Base-by-base conservation (phyloP, 345 rosid genomes). In the Heritiera littoralis region DNA sequence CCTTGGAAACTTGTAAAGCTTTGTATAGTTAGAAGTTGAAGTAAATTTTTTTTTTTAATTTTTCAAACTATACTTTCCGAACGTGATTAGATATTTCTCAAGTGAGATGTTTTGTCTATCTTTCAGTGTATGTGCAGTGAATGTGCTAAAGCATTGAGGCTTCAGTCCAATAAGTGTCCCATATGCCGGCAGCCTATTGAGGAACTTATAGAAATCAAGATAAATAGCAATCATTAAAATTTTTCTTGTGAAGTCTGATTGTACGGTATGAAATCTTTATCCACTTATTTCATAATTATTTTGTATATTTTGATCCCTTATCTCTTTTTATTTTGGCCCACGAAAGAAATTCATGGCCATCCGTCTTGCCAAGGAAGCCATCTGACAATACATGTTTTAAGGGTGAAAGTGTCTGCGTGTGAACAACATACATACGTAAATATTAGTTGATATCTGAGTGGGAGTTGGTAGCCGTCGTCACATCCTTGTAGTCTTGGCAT, bases 151-250 rank as follows among this genome's bases (percentile, higher is more conserved):
- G 90, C 75, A 71, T 80, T 96, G 88, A 87, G 91, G 84, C 86
- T 88, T 80, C 98, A 85, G 82, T 88, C 99, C 65, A 92, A 91
- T 77, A 94, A 90, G 79, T 94, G 98, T 81, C 98, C 98, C 18
- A 91, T 96, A 75, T 96, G 99, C 81, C 91, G 98, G 14, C 92
- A 96, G 73, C 90, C 97, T 15, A 94, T 94, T 17, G 86, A 84
- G 43, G 89, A 89, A 81, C 93, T 94, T 78, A 86, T 94, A 76
- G 91, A 90, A 91, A 92, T 92, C 90, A 93, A 92, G 86, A 83
- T 93, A 82, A 87, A 80, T 43, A 83, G 66, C 63, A 78, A 84
- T 84, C 87, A 75, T 45, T 90, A 83, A 87, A 51, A 69, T 80
- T 76, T 79, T 77, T 28, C 77, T 40, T 74, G 28, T 76, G 48